Base-by-base conservation (phyloP, 202 grass and related monocot genomes). In the Musa balbisiana region DNA sequence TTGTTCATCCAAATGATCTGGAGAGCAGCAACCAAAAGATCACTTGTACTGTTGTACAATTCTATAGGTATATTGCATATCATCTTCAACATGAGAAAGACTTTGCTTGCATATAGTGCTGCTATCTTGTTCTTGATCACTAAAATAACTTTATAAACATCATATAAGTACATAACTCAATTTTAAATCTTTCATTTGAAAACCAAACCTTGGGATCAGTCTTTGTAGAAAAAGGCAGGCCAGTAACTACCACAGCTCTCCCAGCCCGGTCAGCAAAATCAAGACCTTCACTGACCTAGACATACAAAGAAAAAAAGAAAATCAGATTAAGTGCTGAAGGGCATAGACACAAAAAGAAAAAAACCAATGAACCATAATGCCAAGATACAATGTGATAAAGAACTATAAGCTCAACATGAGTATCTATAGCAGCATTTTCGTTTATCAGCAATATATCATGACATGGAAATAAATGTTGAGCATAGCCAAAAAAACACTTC, bases 261-360 rank as follows among this genome's bases (percentile, higher is more conserved):
- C 93, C 93, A 81, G 90, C 90, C 82, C 81, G 90, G 68, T 97
- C 93, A 83, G 90, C 93, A 89, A 97, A 97, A 97, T 97, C 93
- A 91, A 97, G 93, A 76, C 93, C 90, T 79, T 93, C 93, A 58
- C 93, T 97, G 78, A 97, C 93, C 93, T 97, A 80, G 15, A 65
- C 20, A 69, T 84, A 79, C 55, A 86, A 72, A 92, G 82, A 53
- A 55, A 29, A 65, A 70, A 78, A 60, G 77, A 62, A 60, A 72
- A 12, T 17, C 21, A 55, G 12, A 33, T 21, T 62, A 82, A 49
- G 27, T 76, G 49, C 75, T 76, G 2, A 29, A 78, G 67, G 25
- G 22, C 67, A 84, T 80, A 52, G 51, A 52, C 53, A 59, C 33
- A 43, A 43, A 43, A 43, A 43, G 33, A 43, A 6, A 43, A 43